Evolutionary conservation across 108 stramenopile genomes (phyloP).

Genomic region (Pseudonitzschia delicatissima): DNA sequence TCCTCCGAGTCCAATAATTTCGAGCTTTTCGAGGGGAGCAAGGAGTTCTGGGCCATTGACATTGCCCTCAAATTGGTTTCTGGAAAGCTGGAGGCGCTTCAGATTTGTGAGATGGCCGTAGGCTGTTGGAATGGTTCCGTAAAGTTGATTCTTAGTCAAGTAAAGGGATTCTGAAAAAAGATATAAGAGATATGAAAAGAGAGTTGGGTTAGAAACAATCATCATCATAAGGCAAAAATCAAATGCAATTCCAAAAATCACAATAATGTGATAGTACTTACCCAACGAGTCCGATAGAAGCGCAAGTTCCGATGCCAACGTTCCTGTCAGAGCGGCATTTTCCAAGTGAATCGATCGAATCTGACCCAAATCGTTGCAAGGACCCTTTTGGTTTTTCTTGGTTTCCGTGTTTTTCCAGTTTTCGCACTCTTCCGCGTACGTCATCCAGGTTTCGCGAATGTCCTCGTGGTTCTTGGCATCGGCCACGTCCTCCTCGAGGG

Average conservation of each 20-base stretch:
- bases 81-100: constrained; percentile 7
- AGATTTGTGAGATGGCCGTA: constrained; percentile 5
- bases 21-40: background rate
- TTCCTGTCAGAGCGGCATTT: constrained; percentile 19
- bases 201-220: background rate
- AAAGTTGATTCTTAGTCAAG: constrained; percentile 1
- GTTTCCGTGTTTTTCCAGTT: background rate
- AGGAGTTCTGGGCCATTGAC: background rate
- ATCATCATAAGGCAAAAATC: background rate
- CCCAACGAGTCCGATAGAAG: constrained; percentile 18
- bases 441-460: constrained; percentile 5
- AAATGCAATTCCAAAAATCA: background rate
- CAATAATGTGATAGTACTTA: constrained; percentile 7
- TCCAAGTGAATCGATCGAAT: constrained; percentile 22
- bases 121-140: constrained; percentile 7
- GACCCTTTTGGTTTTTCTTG: background rate
- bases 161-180: background rate
- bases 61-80: background rate
- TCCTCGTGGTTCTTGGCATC: background rate
- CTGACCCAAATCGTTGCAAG: background rate
- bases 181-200: background rate
- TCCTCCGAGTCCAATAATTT: constrained; percentile 6
- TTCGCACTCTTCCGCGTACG: constrained; percentile 9
- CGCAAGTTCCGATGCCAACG: constrained; percentile 22
- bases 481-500: background rate